A percentile compares a stretch with the other conserved stretches of the same genome.
These are phyloP conservation scores for Ceriops tagal DNA, from an alignment of 345 rosid genomes.

Conservation along the genomic window DNA sequence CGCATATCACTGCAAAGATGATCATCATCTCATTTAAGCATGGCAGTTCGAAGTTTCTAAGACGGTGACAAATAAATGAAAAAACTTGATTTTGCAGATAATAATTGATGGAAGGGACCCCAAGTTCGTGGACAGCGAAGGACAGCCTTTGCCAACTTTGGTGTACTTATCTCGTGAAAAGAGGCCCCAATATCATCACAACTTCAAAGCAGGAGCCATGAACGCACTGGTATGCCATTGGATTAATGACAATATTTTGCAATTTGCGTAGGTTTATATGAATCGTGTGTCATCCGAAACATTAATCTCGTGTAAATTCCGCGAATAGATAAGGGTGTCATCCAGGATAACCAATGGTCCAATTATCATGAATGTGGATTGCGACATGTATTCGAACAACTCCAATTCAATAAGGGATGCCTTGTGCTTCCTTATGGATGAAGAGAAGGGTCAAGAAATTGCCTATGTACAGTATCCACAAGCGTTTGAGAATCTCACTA, in stretches of 20 bases:
- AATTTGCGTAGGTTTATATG: not conserved
- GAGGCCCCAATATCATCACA: constrained; percentile 37
- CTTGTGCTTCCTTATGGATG: constrained; percentile 73
- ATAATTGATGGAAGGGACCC: constrained; percentile 24
- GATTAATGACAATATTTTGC: no score
- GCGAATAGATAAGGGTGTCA: constrained; percentile 44
- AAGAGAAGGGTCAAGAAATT: constrained; percentile 48
- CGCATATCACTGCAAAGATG: no score
- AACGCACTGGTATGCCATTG: constrained; percentile 38
- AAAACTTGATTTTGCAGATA: constrained; percentile 4
- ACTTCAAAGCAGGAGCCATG: constrained; percentile 54
- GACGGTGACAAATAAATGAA: not conserved
- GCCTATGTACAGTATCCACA: constrained; percentile 77
- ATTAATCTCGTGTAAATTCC: not conserved
- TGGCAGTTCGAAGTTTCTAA: not conserved
- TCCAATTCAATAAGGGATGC: constrained; percentile 39
- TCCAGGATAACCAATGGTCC: constrained; percentile 40
- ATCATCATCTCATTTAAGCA: no score
- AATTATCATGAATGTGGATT: constrained; percentile 40
- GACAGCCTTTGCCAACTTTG: constrained; percentile 36
- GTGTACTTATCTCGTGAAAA: constrained; percentile 48
- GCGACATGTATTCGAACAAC: constrained; percentile 51
- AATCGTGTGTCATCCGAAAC: not conserved
- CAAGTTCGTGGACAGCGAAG: constrained; percentile 25
- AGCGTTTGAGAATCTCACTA: constrained; percentile 43